phyloP scores from a whole-genome alignment of 768 basidiomycete genomes.

The Collybia sordida region DNA sequence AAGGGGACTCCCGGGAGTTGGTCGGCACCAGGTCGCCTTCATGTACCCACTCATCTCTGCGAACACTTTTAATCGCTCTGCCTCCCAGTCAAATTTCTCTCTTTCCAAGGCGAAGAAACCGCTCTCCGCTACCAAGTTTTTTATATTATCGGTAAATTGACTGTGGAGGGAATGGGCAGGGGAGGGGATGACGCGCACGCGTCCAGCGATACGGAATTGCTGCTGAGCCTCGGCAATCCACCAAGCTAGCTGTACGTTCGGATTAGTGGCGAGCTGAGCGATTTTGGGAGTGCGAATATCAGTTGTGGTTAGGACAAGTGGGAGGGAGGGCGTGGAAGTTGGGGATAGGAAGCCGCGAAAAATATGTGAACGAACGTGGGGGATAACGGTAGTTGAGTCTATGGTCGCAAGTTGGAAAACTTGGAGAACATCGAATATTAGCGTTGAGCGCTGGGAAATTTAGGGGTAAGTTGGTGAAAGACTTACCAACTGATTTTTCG shows the following conservation, averaged over 20 bases:
- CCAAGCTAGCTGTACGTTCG: slow-evolving; percentile 65
- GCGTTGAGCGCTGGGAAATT: not conserved
- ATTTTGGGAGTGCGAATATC: slow-evolving; percentile 75
- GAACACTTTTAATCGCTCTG: slow-evolving; percentile 59
- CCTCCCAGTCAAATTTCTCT: slow-evolving; percentile 66
- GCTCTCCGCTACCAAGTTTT: slow-evolving; percentile 10
- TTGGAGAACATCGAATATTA: slow-evolving; percentile 18
- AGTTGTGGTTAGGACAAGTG: slow-evolving; percentile 67
- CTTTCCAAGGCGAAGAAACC: slow-evolving; percentile 30
- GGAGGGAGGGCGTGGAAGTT: slow-evolving; percentile 40
- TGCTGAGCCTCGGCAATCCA: slow-evolving; percentile 68
- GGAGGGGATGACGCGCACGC: slow-evolving; percentile 53
- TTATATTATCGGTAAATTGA: slow-evolving; percentile 26
- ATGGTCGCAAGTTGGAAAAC: slow-evolving; percentile 64
- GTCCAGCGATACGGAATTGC: slow-evolving; percentile 73
- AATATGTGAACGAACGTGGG: slow-evolving; percentile 66
- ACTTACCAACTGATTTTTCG: slow-evolving; percentile 37
- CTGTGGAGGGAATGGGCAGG: slow-evolving; percentile 36
- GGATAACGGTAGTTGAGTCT: slow-evolving; percentile 37
- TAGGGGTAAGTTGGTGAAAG: not conserved
- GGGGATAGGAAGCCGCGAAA: slow-evolving; percentile 59
- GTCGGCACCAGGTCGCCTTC: slow-evolving; percentile 73
- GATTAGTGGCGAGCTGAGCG: slow-evolving; percentile 47
- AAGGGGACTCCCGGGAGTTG: slow-evolving; percentile 59
- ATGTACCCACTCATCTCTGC: slow-evolving; percentile 56